Evolutionary conservation across 768 basidiomycete species (phyloP), one percentile per base, ranked within the genome.

Genomic region (Boletus vinaceobasis): DNA sequence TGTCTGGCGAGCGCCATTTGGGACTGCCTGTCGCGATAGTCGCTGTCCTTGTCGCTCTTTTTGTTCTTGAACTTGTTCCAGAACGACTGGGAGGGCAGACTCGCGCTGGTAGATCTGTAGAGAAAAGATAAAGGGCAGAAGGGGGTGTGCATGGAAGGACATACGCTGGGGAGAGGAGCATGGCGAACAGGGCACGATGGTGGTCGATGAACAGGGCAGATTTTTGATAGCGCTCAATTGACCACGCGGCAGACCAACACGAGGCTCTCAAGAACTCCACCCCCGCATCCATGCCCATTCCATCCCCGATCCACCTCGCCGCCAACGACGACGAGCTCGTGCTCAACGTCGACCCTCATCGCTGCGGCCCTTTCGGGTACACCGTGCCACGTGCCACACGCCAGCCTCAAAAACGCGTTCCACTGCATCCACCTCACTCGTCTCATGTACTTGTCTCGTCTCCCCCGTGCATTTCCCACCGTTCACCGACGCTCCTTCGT

Each of bases 131-230:
- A 73, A 68, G 67, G 31, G 69, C 64, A 56, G 42, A 43, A 52
- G 9, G 46, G 37, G 54, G 62, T 46, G 56, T 58, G 65, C 43
- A 48, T 55, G 57, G 62, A 53, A 72, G 15, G 35, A 70, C 77
- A 75, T 71, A 91, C 90, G 88, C 84, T 71, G 90, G 90, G 60
- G 88, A 90, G 71, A 84, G 83, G 65, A 91, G 83, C 89, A 91
- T 90, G 71, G 59, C 70, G 46, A 19, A 47, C 64, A 52, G 61
- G 52, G 58, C 60, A 55, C 47, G 66, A 57, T 65, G 60, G 60
- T 48, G 60, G 59, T 58, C 55, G 67, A 58, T 59, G 55, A 3
- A 35, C 60, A 60, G 23, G 63, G 46, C 51, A 60, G 71, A 51
- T 62, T 52, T 47, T 52, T 59, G 62, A 71, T 57, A 58, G 48